phyloP scores from a whole-genome alignment of 176 grass and related monocot genomes.

The Eleusine indica region DNA sequence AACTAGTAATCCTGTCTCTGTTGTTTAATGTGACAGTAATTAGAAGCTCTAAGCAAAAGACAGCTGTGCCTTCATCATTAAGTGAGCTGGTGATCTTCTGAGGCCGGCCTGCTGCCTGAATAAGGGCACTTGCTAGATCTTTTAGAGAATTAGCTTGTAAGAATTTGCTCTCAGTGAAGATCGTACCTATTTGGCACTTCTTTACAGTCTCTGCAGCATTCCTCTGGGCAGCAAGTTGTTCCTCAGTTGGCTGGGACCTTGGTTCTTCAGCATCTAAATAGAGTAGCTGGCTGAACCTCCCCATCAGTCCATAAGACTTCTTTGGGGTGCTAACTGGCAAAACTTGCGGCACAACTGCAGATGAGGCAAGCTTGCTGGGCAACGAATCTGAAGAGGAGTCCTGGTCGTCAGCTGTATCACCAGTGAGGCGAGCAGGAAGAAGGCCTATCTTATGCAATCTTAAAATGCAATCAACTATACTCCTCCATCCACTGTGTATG shows the following conservation, averaged over 20 bases:
- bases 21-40: slow-evolving; percentile 95
- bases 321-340: slow-evolving; percentile 59
- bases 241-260: slow-evolving; percentile 76
- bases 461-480: slow-evolving; percentile 88
- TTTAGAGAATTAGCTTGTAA: slow-evolving; percentile 86
- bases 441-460: slow-evolving; percentile 81
- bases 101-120: slow-evolving; percentile 75
- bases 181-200: slow-evolving; percentile 82
- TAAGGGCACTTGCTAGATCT: slow-evolving; percentile 72
- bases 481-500: slow-evolving; percentile 85
- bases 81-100: slow-evolving; percentile 73
- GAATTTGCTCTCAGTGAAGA: slow-evolving; percentile 96
- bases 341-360: slow-evolving; percentile 50
- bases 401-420: slow-evolving; percentile 62
- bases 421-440: slow-evolving; percentile 66
- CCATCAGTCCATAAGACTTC: slow-evolving; percentile 83
- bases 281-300: slow-evolving; percentile 88
- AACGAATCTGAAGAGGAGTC: slow-evolving; percentile 65
- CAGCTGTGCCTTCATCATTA: slow-evolving; percentile 80
- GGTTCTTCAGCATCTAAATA: slow-evolving; percentile 83
- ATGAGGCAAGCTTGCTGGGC: slow-evolving; percentile 50
- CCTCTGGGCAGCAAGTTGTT: slow-evolving; percentile 81
- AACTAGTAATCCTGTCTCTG: slow-evolving; percentile 87
- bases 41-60: slow-evolving; percentile 95
- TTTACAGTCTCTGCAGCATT: slow-evolving; percentile 77